A percentile compares a stretch with the other conserved stretches of the same genome.
phyloP scores from a whole-genome alignment of 2,329 filamentous ascomycete genomes.

The Clonostachys solani region DNA sequence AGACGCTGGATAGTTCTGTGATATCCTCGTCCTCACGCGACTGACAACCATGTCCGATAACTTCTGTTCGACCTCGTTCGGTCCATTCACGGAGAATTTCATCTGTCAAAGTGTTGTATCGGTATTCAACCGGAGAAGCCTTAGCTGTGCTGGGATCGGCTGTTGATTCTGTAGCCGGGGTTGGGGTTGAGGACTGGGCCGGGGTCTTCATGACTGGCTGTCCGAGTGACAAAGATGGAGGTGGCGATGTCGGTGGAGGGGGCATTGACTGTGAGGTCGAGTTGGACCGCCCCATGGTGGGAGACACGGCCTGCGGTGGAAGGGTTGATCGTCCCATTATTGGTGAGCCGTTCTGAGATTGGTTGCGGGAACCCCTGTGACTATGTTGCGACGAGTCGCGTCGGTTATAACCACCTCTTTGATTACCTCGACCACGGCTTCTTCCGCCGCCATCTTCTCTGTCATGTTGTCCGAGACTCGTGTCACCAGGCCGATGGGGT shows the following conservation, averaged over 20 bases:
- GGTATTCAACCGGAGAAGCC: slow-evolving; percentile 44
- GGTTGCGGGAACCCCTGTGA: not conserved
- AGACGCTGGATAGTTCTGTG: slow-evolving; percentile 65
- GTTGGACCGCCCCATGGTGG: not conserved
- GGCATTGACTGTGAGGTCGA: slow-evolving; percentile 7
- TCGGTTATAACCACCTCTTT: slow-evolving; percentile 6
- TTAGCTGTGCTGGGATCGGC: slow-evolving; percentile 17
- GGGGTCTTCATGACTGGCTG: slow-evolving; percentile 8
- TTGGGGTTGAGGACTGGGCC: slow-evolving; percentile 7
- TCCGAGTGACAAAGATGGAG: slow-evolving; percentile 9
- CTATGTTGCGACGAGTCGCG: slow-evolving; percentile 4
- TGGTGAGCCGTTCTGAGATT: not conserved
- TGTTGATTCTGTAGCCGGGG: slow-evolving; percentile 11
- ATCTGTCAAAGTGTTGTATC: slow-evolving; percentile 74
- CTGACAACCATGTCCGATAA: slow-evolving; percentile 61
- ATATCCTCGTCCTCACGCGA: slow-evolving; percentile 65
- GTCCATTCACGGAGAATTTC: slow-evolving; percentile 65
- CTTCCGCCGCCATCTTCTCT: slow-evolving; percentile 43
- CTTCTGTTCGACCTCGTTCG: slow-evolving; percentile 58
- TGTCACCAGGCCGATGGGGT: slow-evolving; percentile 58
- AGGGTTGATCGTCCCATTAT: not conserved
- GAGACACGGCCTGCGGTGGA: slow-evolving; percentile 1
- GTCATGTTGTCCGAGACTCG: slow-evolving; percentile 52
- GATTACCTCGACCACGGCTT: slow-evolving; percentile 39
- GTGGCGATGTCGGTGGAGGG: slow-evolving; percentile 9